phyloP scores from a whole-genome alignment of 345 rosid species.

The Rhizophora mangle region DNA sequence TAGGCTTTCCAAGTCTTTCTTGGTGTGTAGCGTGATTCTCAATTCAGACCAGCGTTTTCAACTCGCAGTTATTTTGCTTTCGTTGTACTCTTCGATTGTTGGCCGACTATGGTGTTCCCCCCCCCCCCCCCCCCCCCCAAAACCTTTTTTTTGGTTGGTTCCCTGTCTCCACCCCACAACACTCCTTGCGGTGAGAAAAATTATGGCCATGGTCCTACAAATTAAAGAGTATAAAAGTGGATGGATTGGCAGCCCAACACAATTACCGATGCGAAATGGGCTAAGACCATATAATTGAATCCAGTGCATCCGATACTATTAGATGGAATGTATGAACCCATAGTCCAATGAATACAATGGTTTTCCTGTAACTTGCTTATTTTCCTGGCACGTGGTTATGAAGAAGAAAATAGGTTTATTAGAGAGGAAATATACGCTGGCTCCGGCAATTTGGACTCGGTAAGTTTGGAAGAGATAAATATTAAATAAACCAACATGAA shows the following conservation, averaged over 20 bases:
- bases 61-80: slow-evolving; percentile 4
- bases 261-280: not conserved
- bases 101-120: not conserved
- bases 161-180: not conserved
- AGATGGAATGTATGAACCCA: no score
- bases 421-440: no score
- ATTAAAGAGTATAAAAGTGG: not conserved
- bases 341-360: no score
- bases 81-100: not conserved
- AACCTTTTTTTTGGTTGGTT: not conserved
- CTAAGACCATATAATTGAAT: not conserved
- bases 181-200: no score
- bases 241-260: not conserved
- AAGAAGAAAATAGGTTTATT: no score
- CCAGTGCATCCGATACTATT: no score
- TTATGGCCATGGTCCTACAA: not conserved
- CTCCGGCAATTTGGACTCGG: no score
- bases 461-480: no score
- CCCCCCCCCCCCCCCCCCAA: no score
- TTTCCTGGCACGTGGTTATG: no score
- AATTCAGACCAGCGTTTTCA: slow-evolving; percentile 1
- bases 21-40: slow-evolving; percentile 3
- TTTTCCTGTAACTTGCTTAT: no score
- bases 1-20: slow-evolving; percentile 22
- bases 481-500: no score